Percentiles rank a stretch among this genome's conserved stretches.
These are phyloP conservation scores for Candida ponderosae DNA, from an alignment of 805 yeast species.

Conservation along the genomic window DNA sequence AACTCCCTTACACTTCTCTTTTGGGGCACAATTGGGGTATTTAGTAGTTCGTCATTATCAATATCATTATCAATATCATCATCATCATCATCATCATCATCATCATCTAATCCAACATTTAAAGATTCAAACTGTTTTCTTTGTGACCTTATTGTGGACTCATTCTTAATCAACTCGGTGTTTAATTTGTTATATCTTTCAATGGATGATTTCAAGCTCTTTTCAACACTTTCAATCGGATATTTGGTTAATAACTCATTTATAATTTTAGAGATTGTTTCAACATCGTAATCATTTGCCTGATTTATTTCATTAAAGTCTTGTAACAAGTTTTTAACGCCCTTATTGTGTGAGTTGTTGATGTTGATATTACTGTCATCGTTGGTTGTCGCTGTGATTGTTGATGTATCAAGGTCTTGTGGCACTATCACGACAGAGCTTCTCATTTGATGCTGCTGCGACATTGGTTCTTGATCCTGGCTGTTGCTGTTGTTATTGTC, in stretches of 20 bases:
- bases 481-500: constrained; percentile 19
- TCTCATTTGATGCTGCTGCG: constrained; percentile 10
- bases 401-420: constrained; percentile 8
- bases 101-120: constrained; percentile 22
- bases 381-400: constrained; percentile 8
- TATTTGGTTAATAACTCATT: constrained; percentile 26
- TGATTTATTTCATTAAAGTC: constrained; percentile 23
- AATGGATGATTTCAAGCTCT: constrained; percentile 18
- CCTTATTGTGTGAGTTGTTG: no score
- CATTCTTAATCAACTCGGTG: constrained; percentile 34
- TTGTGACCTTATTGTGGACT: constrained; percentile 35
- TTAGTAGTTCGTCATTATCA: constrained; percentile 3
- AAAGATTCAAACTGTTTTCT: constrained; percentile 29
- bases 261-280: constrained; percentile 35
- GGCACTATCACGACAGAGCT: constrained; percentile 17
- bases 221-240: constrained; percentile 30
- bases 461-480: constrained; percentile 7
- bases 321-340: constrained; percentile 23
- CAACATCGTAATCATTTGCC: constrained; percentile 27
- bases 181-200: constrained; percentile 26
- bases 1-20: constrained; percentile 29
- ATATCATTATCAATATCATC: constrained; percentile 1
- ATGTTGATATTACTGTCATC: no score
- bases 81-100: constrained; percentile 13
- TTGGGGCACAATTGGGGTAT: neutral